Percentiles rank a stretch among this genome's conserved stretches.
These are phyloP conservation scores for Neofusicoccum kwambonambiense DNA, from an alignment of 2,329 filamentous ascomycete species.

Conservation along the genomic window DNA sequence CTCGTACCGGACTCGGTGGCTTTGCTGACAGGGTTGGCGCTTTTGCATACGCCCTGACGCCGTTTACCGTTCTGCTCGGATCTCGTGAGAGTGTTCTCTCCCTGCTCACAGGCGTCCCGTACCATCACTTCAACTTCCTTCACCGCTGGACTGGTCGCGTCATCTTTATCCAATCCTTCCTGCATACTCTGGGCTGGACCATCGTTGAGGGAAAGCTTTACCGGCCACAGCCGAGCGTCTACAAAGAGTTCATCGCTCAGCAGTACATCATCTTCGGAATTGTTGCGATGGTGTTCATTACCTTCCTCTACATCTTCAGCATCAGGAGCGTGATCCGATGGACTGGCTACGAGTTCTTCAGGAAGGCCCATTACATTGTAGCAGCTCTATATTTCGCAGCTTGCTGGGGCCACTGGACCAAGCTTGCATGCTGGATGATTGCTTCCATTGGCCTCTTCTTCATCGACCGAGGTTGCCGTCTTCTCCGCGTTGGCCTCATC, in stretches of 20 bases:
- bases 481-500: slow-evolving; percentile 58
- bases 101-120: slow-evolving; percentile 68
- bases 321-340: slow-evolving; percentile 59
- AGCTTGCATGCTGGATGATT: slow-evolving; percentile 67
- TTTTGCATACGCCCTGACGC: slow-evolving; percentile 71
- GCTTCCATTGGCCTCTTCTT: slow-evolving; percentile 65
- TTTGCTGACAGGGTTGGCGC: slow-evolving; percentile 69
- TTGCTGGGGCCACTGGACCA: slow-evolving; percentile 72
- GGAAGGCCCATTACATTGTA: slow-evolving; percentile 70
- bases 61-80: slow-evolving; percentile 66
- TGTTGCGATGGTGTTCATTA: slow-evolving; percentile 64
- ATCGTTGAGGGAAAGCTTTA: slow-evolving; percentile 66
- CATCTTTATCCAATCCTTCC: slow-evolving; percentile 64
- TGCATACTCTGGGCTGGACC: slow-evolving; percentile 72
- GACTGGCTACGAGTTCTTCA: slow-evolving; percentile 76
- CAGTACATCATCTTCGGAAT: slow-evolving; percentile 72
- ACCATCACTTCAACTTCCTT: slow-evolving; percentile 75
- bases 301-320: slow-evolving; percentile 61
- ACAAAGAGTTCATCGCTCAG: slow-evolving; percentile 58
- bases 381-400: slow-evolving; percentile 74
- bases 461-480: slow-evolving; percentile 60
- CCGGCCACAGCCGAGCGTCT: slow-evolving; percentile 66
- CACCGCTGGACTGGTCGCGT: slow-evolving; percentile 75
- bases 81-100: slow-evolving; percentile 69
- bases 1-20: slow-evolving; percentile 63